phyloP scores from a whole-genome alignment of 1,139 yeast genomes.

The Saccharomyces hybrid region DNA sequence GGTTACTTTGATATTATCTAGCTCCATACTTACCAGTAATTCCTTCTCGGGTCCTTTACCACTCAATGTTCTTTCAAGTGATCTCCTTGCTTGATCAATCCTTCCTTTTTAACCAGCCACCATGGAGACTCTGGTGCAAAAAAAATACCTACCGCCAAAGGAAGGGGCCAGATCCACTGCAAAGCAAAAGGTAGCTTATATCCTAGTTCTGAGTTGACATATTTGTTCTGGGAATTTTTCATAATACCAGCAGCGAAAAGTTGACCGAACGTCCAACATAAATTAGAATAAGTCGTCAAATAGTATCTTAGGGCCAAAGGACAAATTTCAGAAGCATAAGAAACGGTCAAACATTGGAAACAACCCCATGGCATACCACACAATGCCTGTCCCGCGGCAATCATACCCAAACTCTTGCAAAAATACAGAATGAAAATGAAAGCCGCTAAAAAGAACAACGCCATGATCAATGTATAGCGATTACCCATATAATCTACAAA shows the following conservation, averaged over 20 bases:
- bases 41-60: conserved; percentile 25
- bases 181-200: conserved; percentile 43
- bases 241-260: conserved; percentile 43
- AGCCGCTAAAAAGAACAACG: conserved; percentile 34
- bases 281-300: conserved; percentile 42
- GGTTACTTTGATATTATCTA: conserved; percentile 25
- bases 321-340: conserved; percentile 48
- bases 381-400: conserved; percentile 41
- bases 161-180: conserved; percentile 50
- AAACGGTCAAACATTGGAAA: conserved; percentile 43
- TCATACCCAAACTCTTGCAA: conserved; percentile 36
- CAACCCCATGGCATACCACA: conserved; percentile 50
- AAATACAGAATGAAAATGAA: conserved; percentile 46
- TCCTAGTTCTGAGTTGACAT: conserved; percentile 27
- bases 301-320: conserved; percentile 43
- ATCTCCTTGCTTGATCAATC: conserved; percentile 37
- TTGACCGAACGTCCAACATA: conserved; percentile 48
- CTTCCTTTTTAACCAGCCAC: conserved; percentile 40
- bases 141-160: not conserved
- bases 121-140: conserved; percentile 44
- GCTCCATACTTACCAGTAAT: conserved; percentile 6
- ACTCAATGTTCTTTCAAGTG: conserved; percentile 30
- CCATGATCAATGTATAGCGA: conserved; percentile 33
- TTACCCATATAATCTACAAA: not conserved
- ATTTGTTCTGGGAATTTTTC: conserved; percentile 34